Evolutionary conservation across 176 grass and related monocot genomes (phyloP), one percentile per base, ranked within the genome.

Genomic region (Carex pumila): DNA sequence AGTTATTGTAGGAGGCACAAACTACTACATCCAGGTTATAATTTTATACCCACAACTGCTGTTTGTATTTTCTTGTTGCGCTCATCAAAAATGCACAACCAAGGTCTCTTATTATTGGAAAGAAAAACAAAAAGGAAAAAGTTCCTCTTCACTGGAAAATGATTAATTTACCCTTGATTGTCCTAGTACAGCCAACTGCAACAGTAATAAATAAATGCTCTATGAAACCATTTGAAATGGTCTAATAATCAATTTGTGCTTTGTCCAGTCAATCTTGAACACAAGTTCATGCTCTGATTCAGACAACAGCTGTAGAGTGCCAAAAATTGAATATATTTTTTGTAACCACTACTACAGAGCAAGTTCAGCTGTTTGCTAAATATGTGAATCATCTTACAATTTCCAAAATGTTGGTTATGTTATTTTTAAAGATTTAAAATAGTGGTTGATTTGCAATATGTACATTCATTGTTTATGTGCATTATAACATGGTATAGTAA

Each of bases 1-100:
- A 58, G 93, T 99, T 88, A 79, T 95, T 83, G 93, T 99, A 39
- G 93, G 96, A 18, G 96, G 91, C 18, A 99, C 96, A 68, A 99
- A 99, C 76, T 95, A 93, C 85, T 99, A 99, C 65, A 95, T 99
- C 50, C 96, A 99, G 93, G 96, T 99, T 34, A 71, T 37, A 36
- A 41, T 34, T 45, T 59, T 79, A 77, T 81, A 50, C 18, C 49
- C 0, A 4, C 12, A 36, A 57, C 12, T 4, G 0, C 9, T 36
- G 21, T 79, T 54, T 56, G 29, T 55, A 58, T 15, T 13, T 14
- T 29, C 13, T 65, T n/a, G 29, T 29, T 22, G 15, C 22, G n/a
- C 18, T 50, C 54, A 15, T 41, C 19, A 36, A 12, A 29, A 11
- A 75, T 75, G 19, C 6, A 3, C 3, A 56, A 77, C 22, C 14